These are phyloP conservation scores for Calocera cornea DNA, from an alignment of 768 basidiomycete species.

Conservation along the genomic window DNA sequence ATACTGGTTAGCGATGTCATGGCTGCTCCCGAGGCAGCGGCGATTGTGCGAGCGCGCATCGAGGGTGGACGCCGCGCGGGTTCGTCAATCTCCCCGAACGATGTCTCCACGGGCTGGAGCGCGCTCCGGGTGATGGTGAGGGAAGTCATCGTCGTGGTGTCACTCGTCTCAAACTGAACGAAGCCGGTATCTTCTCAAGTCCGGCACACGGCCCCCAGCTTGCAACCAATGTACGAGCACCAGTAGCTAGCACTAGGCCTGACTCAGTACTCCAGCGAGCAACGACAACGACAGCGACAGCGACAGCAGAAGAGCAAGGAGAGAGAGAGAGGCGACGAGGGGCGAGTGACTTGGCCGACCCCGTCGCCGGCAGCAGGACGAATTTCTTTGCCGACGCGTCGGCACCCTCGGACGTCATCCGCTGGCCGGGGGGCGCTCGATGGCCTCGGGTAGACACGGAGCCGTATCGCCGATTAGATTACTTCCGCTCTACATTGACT, in stretches of 20 bases:
- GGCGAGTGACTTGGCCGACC: background rate
- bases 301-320: background rate
- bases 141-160: background rate
- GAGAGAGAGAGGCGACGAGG: background rate
- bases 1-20: slow-evolving; percentile 72
- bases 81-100: background rate
- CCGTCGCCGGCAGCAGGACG: background rate
- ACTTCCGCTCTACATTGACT: no score
- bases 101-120: background rate
- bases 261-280: no score
- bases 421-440: background rate
- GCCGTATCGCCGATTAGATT: no score
- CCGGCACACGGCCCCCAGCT: background rate
- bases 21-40: slow-evolving; percentile 65
- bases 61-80: slow-evolving; percentile 13
- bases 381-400: background rate
- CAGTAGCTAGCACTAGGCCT: no score
- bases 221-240: background rate
- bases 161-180: background rate
- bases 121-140: background rate
- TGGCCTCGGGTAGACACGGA: no score
- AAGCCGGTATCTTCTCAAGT: background rate
- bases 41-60: slow-evolving; percentile 65
- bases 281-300: no score
- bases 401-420: background rate